Evolutionary conservation across 331 rosid genomes (phyloP), one percentile per base, ranked within the genome.

Genomic region (Rosa hybrid): DNA sequence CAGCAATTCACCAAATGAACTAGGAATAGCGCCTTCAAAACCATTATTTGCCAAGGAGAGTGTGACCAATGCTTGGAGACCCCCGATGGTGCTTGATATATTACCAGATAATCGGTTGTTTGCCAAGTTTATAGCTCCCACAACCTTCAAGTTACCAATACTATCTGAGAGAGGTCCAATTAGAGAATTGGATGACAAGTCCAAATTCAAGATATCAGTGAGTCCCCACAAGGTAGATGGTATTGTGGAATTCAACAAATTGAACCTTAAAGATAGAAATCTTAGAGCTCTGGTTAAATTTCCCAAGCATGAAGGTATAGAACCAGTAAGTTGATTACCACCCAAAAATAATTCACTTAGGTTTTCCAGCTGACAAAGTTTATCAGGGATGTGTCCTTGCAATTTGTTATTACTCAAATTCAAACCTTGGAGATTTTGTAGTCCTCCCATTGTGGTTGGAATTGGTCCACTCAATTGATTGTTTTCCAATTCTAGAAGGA

Each of bases 1-100:
- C 12, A 80, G 4, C 78, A 84, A 39, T 0, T 57, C 11, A 0
- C 82, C 84, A 42, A 84, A 30, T 80, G 89, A 77, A 49, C 38
- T 38, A 0, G 89, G 89, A 79, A 86, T 82, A n/a, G 83, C n/a
- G 5, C 89, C 89, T 63, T 79, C 53, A 3, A 86, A 23, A 14
- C 41, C 38, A 51, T 87, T 87, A 4, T 41, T 38, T 20, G 54
- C 34, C 41, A 84, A 60, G 4, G 79, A 77, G 7, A 84, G 71
- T 1, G 27, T 27, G 27, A 27, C 17, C 65, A 87, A 45, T 53
- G n/a, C 14, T 0, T 5, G 4, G 11, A 84, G 78, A 0, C 64
- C 17, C 4, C 72, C 86, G 51, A 84, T 21, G 20, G 17, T 64
- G 16, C 12, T 27, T 6, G 90, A 83, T 45, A 85, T 73, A 1